Percentiles rank a stretch among this genome's conserved stretches.
Evolutionary conservation across 2,329 filamentous ascomycete species (phyloP).

Genomic region (Penicillium palitans): DNA sequence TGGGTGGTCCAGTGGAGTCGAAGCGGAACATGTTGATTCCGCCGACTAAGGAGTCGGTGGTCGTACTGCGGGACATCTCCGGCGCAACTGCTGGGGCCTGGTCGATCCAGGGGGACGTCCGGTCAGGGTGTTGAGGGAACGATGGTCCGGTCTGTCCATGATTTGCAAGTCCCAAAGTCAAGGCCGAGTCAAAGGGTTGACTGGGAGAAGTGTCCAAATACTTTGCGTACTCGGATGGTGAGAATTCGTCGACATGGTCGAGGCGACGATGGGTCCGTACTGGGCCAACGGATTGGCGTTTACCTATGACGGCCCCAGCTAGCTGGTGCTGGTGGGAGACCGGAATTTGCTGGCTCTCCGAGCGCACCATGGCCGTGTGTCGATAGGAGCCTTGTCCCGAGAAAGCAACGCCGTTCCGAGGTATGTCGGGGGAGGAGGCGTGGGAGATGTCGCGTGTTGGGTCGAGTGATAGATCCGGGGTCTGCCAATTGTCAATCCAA

Average conservation of each 20-base stretch:
- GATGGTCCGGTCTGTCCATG: constrained; percentile 19
- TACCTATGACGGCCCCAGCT: constrained; percentile 27
- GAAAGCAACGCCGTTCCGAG: constrained; percentile 29
- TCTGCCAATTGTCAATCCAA: constrained; percentile 47
- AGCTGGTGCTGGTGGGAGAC: constrained; percentile 32
- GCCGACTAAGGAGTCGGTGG: constrained; percentile 47
- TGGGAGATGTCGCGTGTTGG: constrained; percentile 35
- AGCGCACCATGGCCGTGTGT: constrained; percentile 41
- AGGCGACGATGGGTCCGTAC: constrained; percentile 29
- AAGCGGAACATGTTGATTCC: constrained; percentile 48
- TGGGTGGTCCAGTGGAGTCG: constrained; percentile 39
- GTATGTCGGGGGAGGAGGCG: constrained; percentile 30
- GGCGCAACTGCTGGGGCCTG: constrained; percentile 33
- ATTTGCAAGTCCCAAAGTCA: constrained; percentile 17
- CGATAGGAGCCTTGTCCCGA: constrained; percentile 31
- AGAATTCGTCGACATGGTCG: constrained; percentile 44
- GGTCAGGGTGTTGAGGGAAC: constrained; percentile 12
- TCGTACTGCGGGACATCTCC: constrained; percentile 49
- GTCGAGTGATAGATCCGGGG: constrained; percentile 40
- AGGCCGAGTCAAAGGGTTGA: constrained; percentile 26
- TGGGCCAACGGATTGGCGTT: constrained; percentile 36
- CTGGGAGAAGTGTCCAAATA: constrained; percentile 36
- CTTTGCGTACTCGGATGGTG: constrained; percentile 45
- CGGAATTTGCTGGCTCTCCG: constrained; percentile 41
- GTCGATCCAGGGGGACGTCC: constrained; percentile 26